Base-by-base conservation (phyloP, 225 moss, liverwort and hornwort genomes). In the Straminergon stramineum region DNA sequence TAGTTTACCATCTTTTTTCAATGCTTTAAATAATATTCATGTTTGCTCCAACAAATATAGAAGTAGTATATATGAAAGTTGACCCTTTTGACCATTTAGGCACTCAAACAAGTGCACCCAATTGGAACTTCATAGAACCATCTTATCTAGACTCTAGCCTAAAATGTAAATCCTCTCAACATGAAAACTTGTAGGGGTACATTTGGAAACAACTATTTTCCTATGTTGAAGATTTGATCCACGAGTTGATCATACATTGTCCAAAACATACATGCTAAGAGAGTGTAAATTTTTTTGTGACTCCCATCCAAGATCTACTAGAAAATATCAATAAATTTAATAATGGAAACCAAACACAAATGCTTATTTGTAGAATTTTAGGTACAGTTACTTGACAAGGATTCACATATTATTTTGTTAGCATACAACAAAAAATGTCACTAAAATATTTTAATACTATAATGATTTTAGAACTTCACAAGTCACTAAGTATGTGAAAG, bases 401-500 rank as follows among this genome's bases (percentile, higher is more conserved):
- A 68, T 70, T 70, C 5, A 41, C 27, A 71, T 41, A 27, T 73
- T 71, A 16, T 7, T 71, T 41, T 43, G 15, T 71, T 43, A 43
- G 5, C 5, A 43, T 26, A 27, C 5, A 43, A 48, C 48, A 48
- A 48, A 48, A 48, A 71, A 71, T 70, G 14, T 24, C 7, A 69
- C 39, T 7, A 39, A 70, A 14, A 23, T 2, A 4, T 14, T 26
- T 14, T 3, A 41, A 41, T 8, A 15, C 15, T 15, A 15, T 8
- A 71, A 71, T 15, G 41, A 71, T 26, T 70, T 41, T 8, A 70
- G 21, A 5, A 65, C 34, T 65, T 1, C 0, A 1, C 2, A 1
- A 6, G 12, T 7, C 6, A n/a, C 67, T 12, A n/a, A n/a, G n/a
- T n/a, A 21, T 39, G 2, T 39, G 0, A 1, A 41, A 26, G 26